Conservation (phyloP, 805 yeast species). For the Myxozyma sirexii region DNA sequence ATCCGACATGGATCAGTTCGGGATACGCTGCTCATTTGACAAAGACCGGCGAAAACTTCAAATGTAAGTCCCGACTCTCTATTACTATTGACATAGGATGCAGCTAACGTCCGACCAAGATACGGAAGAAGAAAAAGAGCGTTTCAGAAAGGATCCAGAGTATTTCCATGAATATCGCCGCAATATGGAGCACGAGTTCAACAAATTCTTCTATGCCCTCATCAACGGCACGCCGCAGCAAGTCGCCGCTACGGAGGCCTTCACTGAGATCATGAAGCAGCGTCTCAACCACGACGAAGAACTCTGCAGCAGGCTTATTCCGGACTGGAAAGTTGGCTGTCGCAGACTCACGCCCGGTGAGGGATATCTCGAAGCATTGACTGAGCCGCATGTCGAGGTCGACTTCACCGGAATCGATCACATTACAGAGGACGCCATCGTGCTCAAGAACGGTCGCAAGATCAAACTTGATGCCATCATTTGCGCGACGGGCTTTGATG, state of each 20-base stretch:
- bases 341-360: conserved; percentile 34
- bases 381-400: conserved; percentile 17
- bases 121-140: conserved; percentile 16
- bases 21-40: conserved; percentile 23
- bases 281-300: conserved; percentile 9
- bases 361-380: conserved; percentile 26
- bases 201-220: not conserved
- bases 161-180: conserved; percentile 34
- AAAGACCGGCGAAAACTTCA: not conserved
- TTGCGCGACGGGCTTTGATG: conserved; percentile 20
- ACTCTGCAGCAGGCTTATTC: conserved; percentile 14
- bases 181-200: conserved; percentile 27
- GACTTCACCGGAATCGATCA: conserved; percentile 12
- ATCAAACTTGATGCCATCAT: not conserved
- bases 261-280: not conserved
- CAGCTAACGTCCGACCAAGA: not conserved
- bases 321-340: conserved; percentile 30
- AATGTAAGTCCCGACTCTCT: not conserved
- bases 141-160: conserved; percentile 26
- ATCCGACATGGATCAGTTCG: conserved; percentile 31
- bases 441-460: conserved; percentile 17
- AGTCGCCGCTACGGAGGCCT: not conserved
- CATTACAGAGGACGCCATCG: conserved; percentile 19
- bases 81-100: no score
- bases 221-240: not conserved